A percentile compares a stretch with the other conserved stretches of the same genome.
These are phyloP conservation scores for Colletotrichum musicola DNA, from an alignment of 2,329 filamentous ascomycete species.

Conservation along the genomic window DNA sequence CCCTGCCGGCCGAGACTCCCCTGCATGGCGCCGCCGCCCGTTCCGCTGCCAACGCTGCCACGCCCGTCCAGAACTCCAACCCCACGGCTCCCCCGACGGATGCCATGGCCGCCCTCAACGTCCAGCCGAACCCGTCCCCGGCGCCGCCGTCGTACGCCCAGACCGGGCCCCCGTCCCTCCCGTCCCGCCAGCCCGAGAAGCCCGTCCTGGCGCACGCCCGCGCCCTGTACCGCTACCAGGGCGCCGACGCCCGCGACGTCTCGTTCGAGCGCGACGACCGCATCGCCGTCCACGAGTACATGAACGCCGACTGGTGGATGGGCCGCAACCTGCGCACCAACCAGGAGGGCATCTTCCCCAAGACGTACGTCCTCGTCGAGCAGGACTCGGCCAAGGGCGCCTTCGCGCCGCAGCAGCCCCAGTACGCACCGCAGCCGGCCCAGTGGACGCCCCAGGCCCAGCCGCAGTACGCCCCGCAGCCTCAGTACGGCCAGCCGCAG, in stretches of 20 bases:
- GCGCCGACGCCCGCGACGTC: constrained; percentile 84
- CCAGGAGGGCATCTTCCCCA: constrained; percentile 93
- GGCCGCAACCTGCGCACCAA: constrained; percentile 87
- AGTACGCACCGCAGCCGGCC: constrained; percentile 42
- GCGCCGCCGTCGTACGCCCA: constrained; percentile 66
- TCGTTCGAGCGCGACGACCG: constrained; percentile 84
- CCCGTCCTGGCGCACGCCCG: constrained; percentile 79
- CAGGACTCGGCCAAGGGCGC: constrained; percentile 62
- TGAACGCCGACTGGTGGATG: constrained; percentile 98
- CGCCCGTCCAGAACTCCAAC: constrained; percentile 47
- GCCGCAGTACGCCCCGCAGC: constrained; percentile 45
- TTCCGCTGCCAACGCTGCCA: constrained; percentile 48
- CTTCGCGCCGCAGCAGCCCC: constrained; percentile 41
- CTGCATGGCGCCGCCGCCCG: constrained; percentile 64
- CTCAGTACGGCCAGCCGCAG: constrained; percentile 55
- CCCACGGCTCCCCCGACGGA: constrained; percentile 49
- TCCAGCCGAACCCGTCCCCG: constrained; percentile 49
- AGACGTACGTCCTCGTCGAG: constrained; percentile 85
- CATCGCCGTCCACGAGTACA: constrained; percentile 87
- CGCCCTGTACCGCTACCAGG: constrained; percentile 87
- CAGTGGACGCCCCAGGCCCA: constrained; percentile 41
- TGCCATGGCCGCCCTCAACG: constrained; percentile 58
- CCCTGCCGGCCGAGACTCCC: constrained; percentile 79
- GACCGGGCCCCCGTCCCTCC: constrained; percentile 58
- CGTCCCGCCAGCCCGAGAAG: constrained; percentile 56